Evolutionary conservation across 148 eudicot species (phyloP).

Genomic region (Mesembryanthemum crystallinum): DNA sequence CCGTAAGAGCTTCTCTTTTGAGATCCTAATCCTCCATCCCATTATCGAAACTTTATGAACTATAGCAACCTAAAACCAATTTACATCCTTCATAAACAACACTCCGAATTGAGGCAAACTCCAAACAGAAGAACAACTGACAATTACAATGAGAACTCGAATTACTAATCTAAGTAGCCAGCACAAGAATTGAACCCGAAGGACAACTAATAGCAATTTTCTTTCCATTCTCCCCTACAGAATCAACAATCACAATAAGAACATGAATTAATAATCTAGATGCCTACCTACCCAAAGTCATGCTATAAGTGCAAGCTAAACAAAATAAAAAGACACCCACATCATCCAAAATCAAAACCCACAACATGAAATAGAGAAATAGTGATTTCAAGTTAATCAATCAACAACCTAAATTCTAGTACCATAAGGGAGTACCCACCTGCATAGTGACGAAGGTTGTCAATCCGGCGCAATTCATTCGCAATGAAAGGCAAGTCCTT

Average conservation of each 20-base stretch:
- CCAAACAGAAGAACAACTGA: neutral
- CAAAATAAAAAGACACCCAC: conserved; percentile 1
- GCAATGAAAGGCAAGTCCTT: conserved; percentile 36
- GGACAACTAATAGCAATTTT: neutral
- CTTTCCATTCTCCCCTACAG: too few relatives aligned
- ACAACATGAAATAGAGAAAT: neutral
- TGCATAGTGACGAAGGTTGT: conserved; percentile 38
- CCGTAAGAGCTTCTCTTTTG: neutral
- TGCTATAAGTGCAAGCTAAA: neutral
- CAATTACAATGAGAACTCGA: too few relatives aligned
- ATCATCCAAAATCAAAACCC: neutral
- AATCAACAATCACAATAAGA: too few relatives aligned
- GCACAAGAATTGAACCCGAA: neutral
- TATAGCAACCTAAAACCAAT: too few relatives aligned
- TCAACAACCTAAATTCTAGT: neutral
- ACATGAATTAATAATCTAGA: too few relatives aligned
- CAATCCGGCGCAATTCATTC: conserved; percentile 37
- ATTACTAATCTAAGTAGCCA: too few relatives aligned
- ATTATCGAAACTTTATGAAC: neutral
- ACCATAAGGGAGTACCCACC: conserved; percentile 28
- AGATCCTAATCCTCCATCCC: neutral
- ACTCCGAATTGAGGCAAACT: neutral
- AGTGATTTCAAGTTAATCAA: neutral
- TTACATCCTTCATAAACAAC: neutral
- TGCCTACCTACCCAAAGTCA: neutral